Base-by-base conservation (phyloP, 768 basidiomycete species). In the Strobilomyces echinocephalus region DNA sequence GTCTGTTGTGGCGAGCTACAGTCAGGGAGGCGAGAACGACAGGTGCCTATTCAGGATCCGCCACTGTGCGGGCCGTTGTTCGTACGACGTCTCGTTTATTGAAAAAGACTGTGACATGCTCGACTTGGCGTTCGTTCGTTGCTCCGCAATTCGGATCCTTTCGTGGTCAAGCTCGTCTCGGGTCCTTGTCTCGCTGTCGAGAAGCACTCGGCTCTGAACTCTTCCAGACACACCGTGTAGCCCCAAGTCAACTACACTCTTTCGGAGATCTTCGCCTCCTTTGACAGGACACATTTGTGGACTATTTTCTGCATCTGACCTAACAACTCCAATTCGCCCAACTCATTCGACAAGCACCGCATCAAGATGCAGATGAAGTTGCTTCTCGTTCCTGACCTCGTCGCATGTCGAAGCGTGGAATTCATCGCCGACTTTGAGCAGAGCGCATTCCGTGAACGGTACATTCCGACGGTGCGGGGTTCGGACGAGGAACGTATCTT, bases 261-360 rank as follows among this genome's bases (percentile, higher is more conserved):
- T 39, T 85, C 87, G 21, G 84, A 88, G 58, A 69, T 95, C 16
- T 78, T 92, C 39, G 62, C 74, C 7, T 77, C 74, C 33, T 69
- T 92, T 21, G 84, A 88, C 57, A 74, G 75, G 21, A 81, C 84
- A 1, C 78, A 73, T 3, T 61, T 85, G 5, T 95, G 91, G 91
- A 83, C 82, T 0, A 74, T 95, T 7, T 78, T 82, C 0, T 93
- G 91, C 58, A 83, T 95, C 54, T 84, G 91, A 3, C 93, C 93
- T 2, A 95, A 95, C 70, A 93, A 95, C 66, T 92, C 90, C 2
- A 79, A 80, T 26, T 87, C 87, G 0, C 79, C 91, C 18, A 94
- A 94, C 60, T 92, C 91, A 1, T 94, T 95, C 64, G 93, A 95
- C 71, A 91, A 90, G 69, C 82, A 88, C 2, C 79, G 91, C 4